A percentile compares a stretch with the other conserved stretches of the same genome.
Conservation (phyloP, 2,329 filamentous ascomycete species). For the Talaromyces islandicus region DNA sequence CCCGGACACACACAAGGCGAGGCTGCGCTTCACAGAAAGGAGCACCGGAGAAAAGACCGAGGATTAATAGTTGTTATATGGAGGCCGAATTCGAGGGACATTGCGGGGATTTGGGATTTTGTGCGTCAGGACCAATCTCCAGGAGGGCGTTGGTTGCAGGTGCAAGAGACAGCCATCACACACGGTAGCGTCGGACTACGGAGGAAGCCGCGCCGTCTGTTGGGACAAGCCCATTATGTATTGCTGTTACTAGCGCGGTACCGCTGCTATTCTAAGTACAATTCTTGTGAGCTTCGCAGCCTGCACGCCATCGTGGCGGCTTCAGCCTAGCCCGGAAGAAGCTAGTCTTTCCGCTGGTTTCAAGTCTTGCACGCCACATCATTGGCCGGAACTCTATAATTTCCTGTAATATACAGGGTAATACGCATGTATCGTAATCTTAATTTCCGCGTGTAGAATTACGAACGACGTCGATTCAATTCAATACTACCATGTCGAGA, state of each 20-base stretch:
- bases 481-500: no score
- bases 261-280: not conserved
- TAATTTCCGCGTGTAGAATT: not conserved
- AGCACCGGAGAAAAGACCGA: not conserved
- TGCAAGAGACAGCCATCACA: not conserved
- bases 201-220: constrained; percentile 7
- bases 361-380: not conserved
- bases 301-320: not conserved
- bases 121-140: not conserved
- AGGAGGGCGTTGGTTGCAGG: not conserved
- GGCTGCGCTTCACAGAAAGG: not conserved
- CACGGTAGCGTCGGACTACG: constrained; percentile 8
- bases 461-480: not conserved
- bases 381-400: not conserved
- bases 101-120: not conserved
- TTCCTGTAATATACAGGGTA: not conserved
- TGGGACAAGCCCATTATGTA: not conserved
- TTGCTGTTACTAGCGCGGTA: not conserved
- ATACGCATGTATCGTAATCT: not conserved
- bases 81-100: not conserved
- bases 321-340: not conserved
- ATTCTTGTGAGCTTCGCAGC: not conserved
- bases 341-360: not conserved
- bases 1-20: not conserved
- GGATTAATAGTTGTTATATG: not conserved